Conservation (phyloP, 2,329 filamentous ascomycete genomes). For the Phialophora expanda region DNA sequence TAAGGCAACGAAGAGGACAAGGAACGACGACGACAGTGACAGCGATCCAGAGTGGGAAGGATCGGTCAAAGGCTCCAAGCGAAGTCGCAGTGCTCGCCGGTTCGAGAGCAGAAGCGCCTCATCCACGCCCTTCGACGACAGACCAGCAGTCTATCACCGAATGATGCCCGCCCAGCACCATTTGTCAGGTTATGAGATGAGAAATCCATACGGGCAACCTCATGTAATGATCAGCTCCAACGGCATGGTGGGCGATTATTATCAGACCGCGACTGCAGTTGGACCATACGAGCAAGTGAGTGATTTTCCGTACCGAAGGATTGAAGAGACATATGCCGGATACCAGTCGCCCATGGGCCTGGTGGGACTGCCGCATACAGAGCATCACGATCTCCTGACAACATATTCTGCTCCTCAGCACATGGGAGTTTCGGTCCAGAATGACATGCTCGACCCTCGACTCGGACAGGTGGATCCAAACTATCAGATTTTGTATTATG, state of each 20-base stretch:
- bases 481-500: slow-evolving; percentile 40
- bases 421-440: slow-evolving; percentile 38
- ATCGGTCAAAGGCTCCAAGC: slow-evolving; percentile 34
- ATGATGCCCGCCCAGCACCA: slow-evolving; percentile 32
- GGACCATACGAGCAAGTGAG: slow-evolving; percentile 29
- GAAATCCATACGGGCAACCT: slow-evolving; percentile 41
- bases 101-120: slow-evolving; percentile 37
- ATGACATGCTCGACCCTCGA: slow-evolving; percentile 51
- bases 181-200: slow-evolving; percentile 35
- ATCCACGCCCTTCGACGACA: slow-evolving; percentile 36
- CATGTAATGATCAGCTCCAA: slow-evolving; percentile 28
- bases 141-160: slow-evolving; percentile 25
- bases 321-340: slow-evolving; percentile 39
- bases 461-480: slow-evolving; percentile 42
- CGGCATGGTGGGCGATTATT: slow-evolving; percentile 31
- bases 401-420: slow-evolving; percentile 41
- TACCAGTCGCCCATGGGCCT: slow-evolving; percentile 41
- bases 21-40: slow-evolving; percentile 47
- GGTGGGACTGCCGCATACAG: slow-evolving; percentile 51
- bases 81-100: slow-evolving; percentile 33
- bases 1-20: slow-evolving; percentile 64
- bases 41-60: slow-evolving; percentile 39
- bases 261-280: slow-evolving; percentile 24
- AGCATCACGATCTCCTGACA: slow-evolving; percentile 52
- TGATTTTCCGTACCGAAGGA: slow-evolving; percentile 43